Base-by-base conservation (phyloP, 1,284 basidiomycete genomes). In the Ganoderma sinense region DNA sequence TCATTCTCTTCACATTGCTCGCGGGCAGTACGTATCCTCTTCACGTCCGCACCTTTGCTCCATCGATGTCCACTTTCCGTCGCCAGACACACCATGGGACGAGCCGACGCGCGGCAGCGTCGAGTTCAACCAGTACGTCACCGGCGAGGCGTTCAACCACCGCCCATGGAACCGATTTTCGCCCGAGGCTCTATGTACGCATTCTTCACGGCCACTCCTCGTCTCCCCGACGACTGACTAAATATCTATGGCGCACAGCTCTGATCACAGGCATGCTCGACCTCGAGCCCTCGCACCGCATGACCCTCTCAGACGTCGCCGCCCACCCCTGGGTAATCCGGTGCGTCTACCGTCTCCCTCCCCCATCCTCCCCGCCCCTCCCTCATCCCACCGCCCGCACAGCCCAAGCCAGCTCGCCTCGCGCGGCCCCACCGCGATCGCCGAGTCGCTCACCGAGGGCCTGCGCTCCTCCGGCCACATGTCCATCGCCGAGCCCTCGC, bases 51-150 rank as follows among this genome's bases (percentile, higher is more conserved):
- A 23, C 16, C 23, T 6, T 16, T 1, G 16, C 26, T 43, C 0
- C 4, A 29, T 31, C 31, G 14, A 2, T 60, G n/a, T 51, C 31
- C 45, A 48, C 5, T 55, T 58, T 13, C 31, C 10, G 33, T 10
- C 13, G 26, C 0, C 68, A 98, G 96, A 98, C 79, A 99, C 97
- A 0, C 98, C 97, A 1, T 99, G 97, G 97, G 97, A 99, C 78
- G 94, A 98, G 78, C 97, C 97, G 3, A 96, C 96, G 0, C 78
- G 81, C 0, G 85, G 86, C 26, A 95, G 94, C 71, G 88, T 89
- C 2, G 97, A 99, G 80, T 99, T 90, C 79, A 79, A 82, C 33
- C 88, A 90, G 8, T 99, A 94, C 80, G 78, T 93, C 2, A 86
- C 86, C 0, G 96, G 96, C 2, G 84, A 92, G 65, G 89, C 97